Percentiles rank a stretch among this genome's conserved stretches.
phyloP scores from a whole-genome alignment of 129 eudicot species.

The Helichrysum umbraculigerum region DNA sequence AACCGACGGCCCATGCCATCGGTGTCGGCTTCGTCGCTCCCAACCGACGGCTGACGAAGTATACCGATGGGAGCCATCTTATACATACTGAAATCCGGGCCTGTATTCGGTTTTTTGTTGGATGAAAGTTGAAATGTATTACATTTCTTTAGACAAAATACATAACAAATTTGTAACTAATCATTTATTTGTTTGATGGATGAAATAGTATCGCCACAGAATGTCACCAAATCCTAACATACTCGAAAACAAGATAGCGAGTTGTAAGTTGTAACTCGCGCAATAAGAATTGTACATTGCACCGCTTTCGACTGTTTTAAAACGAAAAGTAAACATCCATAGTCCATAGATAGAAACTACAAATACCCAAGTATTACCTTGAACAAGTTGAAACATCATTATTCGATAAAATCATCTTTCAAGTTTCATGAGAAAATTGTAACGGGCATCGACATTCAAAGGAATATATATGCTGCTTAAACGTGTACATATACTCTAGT shows the following conservation, averaged over 20 bases:
- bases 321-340: background rate
- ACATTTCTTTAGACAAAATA: too few relatives aligned
- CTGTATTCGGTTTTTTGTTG: too few relatives aligned
- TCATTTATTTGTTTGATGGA: too few relatives aligned
- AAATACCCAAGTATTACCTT: too few relatives aligned
- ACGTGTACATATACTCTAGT: conserved; percentile 2
- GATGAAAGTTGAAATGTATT: too few relatives aligned
- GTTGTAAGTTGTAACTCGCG: background rate
- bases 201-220: background rate
- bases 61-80: too few relatives aligned
- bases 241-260: background rate
- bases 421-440: background rate
- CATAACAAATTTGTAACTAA: too few relatives aligned
- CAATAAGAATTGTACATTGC: background rate
- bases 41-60: too few relatives aligned
- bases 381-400: conserved; percentile 6
- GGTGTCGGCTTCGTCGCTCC: too few relatives aligned
- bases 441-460: background rate
- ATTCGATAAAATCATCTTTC: conserved; percentile 19
- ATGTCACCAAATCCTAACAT: background rate
- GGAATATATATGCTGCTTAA: background rate
- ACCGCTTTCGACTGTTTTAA: background rate
- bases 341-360: background rate
- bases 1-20: too few relatives aligned
- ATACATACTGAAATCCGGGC: too few relatives aligned